Conservation (phyloP, 2,329 filamentous ascomycete species). For the Ceratocystis smalleyi region DNA sequence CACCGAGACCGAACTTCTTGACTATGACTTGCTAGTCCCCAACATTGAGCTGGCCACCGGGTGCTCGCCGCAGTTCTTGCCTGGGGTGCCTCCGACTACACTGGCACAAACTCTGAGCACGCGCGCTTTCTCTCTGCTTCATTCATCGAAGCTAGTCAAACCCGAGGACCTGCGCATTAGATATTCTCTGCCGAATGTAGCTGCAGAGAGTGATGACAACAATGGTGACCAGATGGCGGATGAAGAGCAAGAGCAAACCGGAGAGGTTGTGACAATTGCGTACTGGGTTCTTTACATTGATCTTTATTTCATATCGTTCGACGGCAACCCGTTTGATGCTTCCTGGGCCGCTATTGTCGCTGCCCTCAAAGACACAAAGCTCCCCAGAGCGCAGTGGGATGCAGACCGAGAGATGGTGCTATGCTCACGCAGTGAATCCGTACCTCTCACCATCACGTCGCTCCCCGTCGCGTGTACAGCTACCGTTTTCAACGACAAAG, state of each 20-base stretch:
- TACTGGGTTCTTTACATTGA: conserved; percentile 96
- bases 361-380: conserved; percentile 58
- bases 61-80: conserved; percentile 70
- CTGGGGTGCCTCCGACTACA: conserved; percentile 63
- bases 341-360: conserved; percentile 75
- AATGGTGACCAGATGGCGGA: conserved; percentile 27
- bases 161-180: conserved; percentile 58
- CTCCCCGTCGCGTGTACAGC: conserved; percentile 66
- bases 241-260: conserved; percentile 25
- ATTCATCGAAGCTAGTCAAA: conserved; percentile 52
- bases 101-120: conserved; percentile 77
- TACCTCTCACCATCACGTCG: conserved; percentile 42
- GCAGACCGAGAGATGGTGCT: conserved; percentile 62
- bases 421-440: conserved; percentile 48
- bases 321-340: conserved; percentile 82
- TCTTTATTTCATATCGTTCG: conserved; percentile 82
- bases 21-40: conserved; percentile 67
- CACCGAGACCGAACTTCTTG: conserved; percentile 34
- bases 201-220: conserved; percentile 33
- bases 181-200: conserved; percentile 27
- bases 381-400: conserved; percentile 75
- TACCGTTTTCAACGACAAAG: conserved; percentile 52
- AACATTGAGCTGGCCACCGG: conserved; percentile 89
- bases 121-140: conserved; percentile 59
- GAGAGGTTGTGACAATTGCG: conserved; percentile 46